These are phyloP conservation scores for Coemansia sp. DNA, from an alignment of 192 early-diverging fungal species.

Conservation along the genomic window DNA sequence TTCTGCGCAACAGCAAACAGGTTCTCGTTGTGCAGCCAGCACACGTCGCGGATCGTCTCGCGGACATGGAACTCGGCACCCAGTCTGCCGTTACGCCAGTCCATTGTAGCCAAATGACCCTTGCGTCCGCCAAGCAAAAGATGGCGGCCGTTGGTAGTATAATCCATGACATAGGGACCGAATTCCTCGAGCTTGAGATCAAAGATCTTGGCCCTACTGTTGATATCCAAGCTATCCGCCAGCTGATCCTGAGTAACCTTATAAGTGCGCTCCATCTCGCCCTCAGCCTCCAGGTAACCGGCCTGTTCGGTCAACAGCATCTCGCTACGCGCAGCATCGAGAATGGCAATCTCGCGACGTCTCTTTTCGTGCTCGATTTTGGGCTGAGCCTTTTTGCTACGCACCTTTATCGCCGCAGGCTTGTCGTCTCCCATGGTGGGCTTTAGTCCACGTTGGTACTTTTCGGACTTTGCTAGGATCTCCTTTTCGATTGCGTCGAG, in stretches of 20 bases:
- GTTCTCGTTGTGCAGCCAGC: slow-evolving; percentile 94
- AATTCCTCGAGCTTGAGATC: slow-evolving; percentile 76
- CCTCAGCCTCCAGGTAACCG: slow-evolving; percentile 87
- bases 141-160: slow-evolving; percentile 83
- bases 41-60: slow-evolving; percentile 90
- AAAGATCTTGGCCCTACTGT: slow-evolving; percentile 78
- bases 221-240: slow-evolving; percentile 70
- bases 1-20: slow-evolving; percentile 96
- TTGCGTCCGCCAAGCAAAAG: slow-evolving; percentile 76
- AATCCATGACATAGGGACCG: slow-evolving; percentile 88
- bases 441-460: slow-evolving; percentile 38
- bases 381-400: slow-evolving; percentile 74
- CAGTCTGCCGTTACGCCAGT: slow-evolving; percentile 84
- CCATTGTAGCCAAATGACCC: slow-evolving; percentile 90
- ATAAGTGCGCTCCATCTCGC: slow-evolving; percentile 81
- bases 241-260: slow-evolving; percentile 77
- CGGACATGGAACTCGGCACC: slow-evolving; percentile 82
- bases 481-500: slow-evolving; percentile 14
- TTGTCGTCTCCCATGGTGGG: slow-evolving; percentile 1
- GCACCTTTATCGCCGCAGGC: slow-evolving; percentile 18
- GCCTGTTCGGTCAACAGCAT: slow-evolving; percentile 74
- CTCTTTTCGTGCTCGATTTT: slow-evolving; percentile 65
- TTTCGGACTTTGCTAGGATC: slow-evolving; percentile 24
- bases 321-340: slow-evolving; percentile 76
- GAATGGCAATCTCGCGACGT: slow-evolving; percentile 66